Evolutionary conservation across 1,139 yeast species (phyloP), one percentile per base, ranked within the genome.

Genomic region (Candida tunisiensis): DNA sequence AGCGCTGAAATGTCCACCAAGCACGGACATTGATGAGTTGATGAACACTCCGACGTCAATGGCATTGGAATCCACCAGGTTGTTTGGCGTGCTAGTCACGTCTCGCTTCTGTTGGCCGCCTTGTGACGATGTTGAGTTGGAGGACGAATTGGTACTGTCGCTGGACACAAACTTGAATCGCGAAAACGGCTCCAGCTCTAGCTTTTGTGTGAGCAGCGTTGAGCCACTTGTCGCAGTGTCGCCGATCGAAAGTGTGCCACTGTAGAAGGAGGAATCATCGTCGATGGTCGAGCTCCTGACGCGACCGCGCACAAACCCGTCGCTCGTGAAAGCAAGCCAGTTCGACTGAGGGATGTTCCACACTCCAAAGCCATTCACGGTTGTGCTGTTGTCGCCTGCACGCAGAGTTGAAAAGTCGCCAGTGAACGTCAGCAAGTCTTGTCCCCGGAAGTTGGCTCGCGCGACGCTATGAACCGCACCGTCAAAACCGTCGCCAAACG

Each of bases 1-100:
- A 2, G 47, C 49, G 6, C 30, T 23, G 28, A 75, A 68, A 1
- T 49, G 45, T 15, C 74, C 74, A 10, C 77, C 83, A 26, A 74
- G 40, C 1, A 68, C 62, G 28, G 73, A 56, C 4, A 63, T 35
- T 0, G 69, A 44, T 13, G 53, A 53, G 40, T 74, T 73, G 23
- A 74, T 55, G 34, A 55, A 57, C 3, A 48, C 38, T 6, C 59
- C 60, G 4, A 54, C 34, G 29, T 42, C 40, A 13, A 53, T 35
- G 10, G 38, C 30, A 18, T 40, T 40, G 17, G 35, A 37, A 8
- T 32, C 31, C n/a, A 39, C 13, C 4, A 5, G 14, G 6, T 9
- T n/a, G 9, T 7, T 10, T 10, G 14, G 22, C 22, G 17, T 19
- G 14, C 25, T 21, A 6, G 28, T 23, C 7, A 25, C 25, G 14